Evolutionary conservation across 2,329 filamentous ascomycete species (phyloP).

Genomic region (Tolypocladium ovalisporum): DNA sequence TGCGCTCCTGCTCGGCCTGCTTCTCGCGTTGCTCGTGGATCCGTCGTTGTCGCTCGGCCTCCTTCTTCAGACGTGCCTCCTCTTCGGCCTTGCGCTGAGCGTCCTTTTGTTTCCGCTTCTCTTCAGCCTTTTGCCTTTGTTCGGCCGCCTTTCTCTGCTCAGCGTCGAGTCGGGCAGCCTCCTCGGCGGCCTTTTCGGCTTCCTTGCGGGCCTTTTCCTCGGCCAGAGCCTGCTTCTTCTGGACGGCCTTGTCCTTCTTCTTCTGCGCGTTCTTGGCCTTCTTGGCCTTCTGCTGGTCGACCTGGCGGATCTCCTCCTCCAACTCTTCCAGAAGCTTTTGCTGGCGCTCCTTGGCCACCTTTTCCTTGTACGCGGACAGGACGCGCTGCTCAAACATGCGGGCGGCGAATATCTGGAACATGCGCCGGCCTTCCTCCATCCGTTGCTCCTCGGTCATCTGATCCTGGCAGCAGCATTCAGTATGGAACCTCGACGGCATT

Average conservation of each 20-base stretch:
- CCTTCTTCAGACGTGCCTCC: slow-evolving; percentile 74
- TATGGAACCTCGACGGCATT: slow-evolving; percentile 28
- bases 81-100: slow-evolving; percentile 83
- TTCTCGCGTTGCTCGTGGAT: slow-evolving; percentile 76
- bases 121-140: slow-evolving; percentile 70
- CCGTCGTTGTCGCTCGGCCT: slow-evolving; percentile 71
- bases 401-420: slow-evolving; percentile 99
- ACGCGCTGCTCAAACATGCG: slow-evolving; percentile 99
- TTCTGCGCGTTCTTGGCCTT: slow-evolving; percentile 91
- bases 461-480: slow-evolving; percentile 54
- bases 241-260: slow-evolving; percentile 84
- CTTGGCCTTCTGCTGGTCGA: slow-evolving; percentile 76
- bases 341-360: slow-evolving; percentile 87
- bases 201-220: slow-evolving; percentile 84
- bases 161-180: slow-evolving; percentile 61
- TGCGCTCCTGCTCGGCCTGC: slow-evolving; percentile 77
- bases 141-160: slow-evolving; percentile 76
- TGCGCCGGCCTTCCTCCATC: slow-evolving; percentile 95
- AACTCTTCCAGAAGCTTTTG: slow-evolving; percentile 84
- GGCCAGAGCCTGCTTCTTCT: slow-evolving; percentile 80
- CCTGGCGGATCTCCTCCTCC: slow-evolving; percentile 69
- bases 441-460: slow-evolving; percentile 96
- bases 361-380: slow-evolving; percentile 92
- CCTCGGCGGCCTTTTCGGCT: slow-evolving; percentile 80
- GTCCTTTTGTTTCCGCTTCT: slow-evolving; percentile 85